phyloP scores from a whole-genome alignment of 176 grass and related monocot species.

The Thinopyrum elongatum region DNA sequence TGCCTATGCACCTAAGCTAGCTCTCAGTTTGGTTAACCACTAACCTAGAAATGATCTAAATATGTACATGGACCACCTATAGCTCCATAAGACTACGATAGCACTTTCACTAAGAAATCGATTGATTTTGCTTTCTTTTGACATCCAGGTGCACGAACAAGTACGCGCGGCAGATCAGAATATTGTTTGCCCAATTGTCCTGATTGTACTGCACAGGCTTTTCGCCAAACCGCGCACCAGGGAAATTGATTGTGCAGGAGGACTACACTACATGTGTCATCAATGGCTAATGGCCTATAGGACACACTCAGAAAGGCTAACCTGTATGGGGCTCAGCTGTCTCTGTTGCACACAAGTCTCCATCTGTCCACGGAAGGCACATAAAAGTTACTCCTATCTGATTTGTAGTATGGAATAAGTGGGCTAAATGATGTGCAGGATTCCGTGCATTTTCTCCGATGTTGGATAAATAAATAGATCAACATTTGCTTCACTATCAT shows the following conservation, averaged over 20 bases:
- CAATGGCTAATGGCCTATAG: not conserved
- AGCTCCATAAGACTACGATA: not conserved
- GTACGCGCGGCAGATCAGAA: not conserved
- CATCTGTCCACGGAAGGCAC: not conserved
- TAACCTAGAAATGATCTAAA: constrained; percentile 10
- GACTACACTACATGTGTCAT: constrained; percentile 12
- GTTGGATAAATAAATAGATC: not conserved
- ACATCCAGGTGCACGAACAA: too few relatives aligned
- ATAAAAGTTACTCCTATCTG: constrained; percentile 1
- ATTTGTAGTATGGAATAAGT: constrained; percentile 29
- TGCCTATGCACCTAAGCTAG: not conserved
- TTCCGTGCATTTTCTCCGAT: constrained; percentile 30
- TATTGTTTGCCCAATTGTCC: constrained; percentile 18
- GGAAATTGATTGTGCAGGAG: constrained; percentile 14
- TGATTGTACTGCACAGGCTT: constrained; percentile 35
- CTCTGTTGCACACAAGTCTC: constrained; percentile 1
- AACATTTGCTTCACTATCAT: constrained; percentile 26
- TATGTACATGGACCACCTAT: constrained; percentile 7
- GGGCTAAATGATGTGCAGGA: constrained; percentile 31
- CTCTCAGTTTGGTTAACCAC: not conserved
- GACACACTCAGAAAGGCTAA: constrained; percentile 22
- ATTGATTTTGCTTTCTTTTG: constrained; percentile 4
- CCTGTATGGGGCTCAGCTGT: constrained; percentile 1
- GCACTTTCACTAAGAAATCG: not conserved
- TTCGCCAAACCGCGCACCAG: constrained; percentile 45